phyloP scores from a whole-genome alignment of 2,329 filamentous ascomycete species.

The Botrytis fabae region DNA sequence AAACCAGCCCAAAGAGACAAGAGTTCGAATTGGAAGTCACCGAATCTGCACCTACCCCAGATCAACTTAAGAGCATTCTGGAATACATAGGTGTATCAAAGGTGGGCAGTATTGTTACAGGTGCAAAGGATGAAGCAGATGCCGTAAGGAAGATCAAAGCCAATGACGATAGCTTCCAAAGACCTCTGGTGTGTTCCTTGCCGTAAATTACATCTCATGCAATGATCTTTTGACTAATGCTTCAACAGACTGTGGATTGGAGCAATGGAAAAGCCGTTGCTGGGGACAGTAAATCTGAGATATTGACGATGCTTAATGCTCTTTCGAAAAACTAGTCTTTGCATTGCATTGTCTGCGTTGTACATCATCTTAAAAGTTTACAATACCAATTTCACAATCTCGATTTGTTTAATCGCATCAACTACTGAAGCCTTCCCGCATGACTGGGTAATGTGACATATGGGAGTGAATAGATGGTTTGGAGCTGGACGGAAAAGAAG shows the following conservation, averaged over 20 bases:
- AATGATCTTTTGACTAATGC: slow-evolving; percentile 34
- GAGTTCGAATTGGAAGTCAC: slow-evolving; percentile 88
- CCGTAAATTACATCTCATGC: background rate
- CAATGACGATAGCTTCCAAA: slow-evolving; percentile 65
- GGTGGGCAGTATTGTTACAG: slow-evolving; percentile 66
- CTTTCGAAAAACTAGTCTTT: slow-evolving; percentile 43
- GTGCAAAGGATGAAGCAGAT: slow-evolving; percentile 72
- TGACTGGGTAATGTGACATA: background rate
- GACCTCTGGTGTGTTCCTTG: slow-evolving; percentile 67
- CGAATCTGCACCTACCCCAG: slow-evolving; percentile 74
- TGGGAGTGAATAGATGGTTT: background rate
- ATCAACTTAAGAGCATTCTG: slow-evolving; percentile 81
- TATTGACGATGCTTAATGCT: slow-evolving; percentile 74
- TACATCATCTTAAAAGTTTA: slow-evolving; percentile 5
- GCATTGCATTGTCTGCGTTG: background rate
- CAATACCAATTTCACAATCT: slow-evolving; percentile 16
- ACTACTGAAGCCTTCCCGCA: background rate
- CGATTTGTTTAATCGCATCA: background rate
- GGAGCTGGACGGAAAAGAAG: background rate
- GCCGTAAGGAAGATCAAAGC: slow-evolving; percentile 77
- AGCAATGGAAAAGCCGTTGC: slow-evolving; percentile 79
- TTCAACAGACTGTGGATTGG: slow-evolving; percentile 76
- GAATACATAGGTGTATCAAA: slow-evolving; percentile 72
- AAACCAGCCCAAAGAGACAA: slow-evolving; percentile 53
- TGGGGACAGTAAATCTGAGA: slow-evolving; percentile 83